These are phyloP conservation scores for Phytophthora megakarya DNA, from an alignment of 352 stramenopile species.

Conservation along the genomic window DNA sequence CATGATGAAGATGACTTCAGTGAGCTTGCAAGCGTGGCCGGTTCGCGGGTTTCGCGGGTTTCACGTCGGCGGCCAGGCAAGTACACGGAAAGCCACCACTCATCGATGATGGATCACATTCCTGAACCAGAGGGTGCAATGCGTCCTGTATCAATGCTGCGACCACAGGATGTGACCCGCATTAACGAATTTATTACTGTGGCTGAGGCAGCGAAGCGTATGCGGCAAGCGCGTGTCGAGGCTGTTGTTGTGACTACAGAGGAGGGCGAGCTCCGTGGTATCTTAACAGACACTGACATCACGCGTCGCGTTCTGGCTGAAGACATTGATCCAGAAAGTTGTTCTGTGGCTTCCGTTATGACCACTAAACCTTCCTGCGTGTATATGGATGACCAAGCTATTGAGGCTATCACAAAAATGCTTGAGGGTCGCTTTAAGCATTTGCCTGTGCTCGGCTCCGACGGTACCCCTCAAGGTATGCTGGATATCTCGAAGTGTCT, in stretches of 20 bases:
- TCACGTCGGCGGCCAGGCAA: conserved; percentile 42
- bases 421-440: conserved; percentile 89
- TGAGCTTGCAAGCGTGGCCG: conserved; percentile 68
- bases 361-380: conserved; percentile 84
- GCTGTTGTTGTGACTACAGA: conserved; percentile 88
- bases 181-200: conserved; percentile 90
- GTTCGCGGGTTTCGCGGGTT: conserved; percentile 55
- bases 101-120: conserved; percentile 53
- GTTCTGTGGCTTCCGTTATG: conserved; percentile 83
- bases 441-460: conserved; percentile 73
- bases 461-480: conserved; percentile 81
- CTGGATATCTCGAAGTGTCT: conserved; percentile 92
- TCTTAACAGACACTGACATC: conserved; percentile 89
- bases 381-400: conserved; percentile 78
- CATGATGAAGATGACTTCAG: conserved; percentile 77
- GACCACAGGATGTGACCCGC: conserved; percentile 76
- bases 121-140: conserved; percentile 67
- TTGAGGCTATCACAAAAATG: conserved; percentile 90
- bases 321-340: conserved; percentile 82
- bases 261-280: conserved; percentile 80
- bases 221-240: conserved; percentile 83
- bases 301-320: conserved; percentile 81
- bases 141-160: conserved; percentile 79
- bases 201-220: conserved; percentile 76
- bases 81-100: conserved; percentile 47